These are phyloP conservation scores for Pyrenula massariospora DNA, from an alignment of 495 filamentous ascomycete species.

Conservation along the genomic window DNA sequence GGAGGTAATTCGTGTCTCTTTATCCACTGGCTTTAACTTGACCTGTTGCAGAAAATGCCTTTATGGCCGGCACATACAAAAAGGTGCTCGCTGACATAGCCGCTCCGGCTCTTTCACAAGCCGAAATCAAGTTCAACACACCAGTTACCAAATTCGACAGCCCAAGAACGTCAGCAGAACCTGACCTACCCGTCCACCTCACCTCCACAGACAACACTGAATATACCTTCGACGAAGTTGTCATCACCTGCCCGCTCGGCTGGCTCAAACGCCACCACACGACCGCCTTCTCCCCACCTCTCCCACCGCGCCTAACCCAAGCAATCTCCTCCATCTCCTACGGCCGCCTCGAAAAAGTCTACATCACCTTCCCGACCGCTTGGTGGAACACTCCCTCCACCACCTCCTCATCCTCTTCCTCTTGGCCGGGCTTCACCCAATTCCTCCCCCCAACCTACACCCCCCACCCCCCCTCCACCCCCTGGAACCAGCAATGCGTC, in stretches of 20 bases:
- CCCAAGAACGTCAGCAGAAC: slow-evolving; percentile 1
- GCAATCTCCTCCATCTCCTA: slow-evolving; percentile 76
- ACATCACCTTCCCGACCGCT: slow-evolving; percentile 70
- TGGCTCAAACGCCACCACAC: slow-evolving; percentile 69
- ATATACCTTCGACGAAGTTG: slow-evolving; percentile 67
- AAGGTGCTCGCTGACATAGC: slow-evolving; percentile 61
- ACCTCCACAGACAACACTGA: slow-evolving; percentile 38
- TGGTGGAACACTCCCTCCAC: slow-evolving; percentile 38
- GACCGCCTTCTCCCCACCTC: slow-evolving; percentile 53
- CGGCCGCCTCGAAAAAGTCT: slow-evolving; percentile 84
- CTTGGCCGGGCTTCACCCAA: slow-evolving; percentile 20
- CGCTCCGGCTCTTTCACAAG: slow-evolving; percentile 45
- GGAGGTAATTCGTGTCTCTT: slow-evolving; percentile 44
- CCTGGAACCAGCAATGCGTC: slow-evolving; percentile 71
- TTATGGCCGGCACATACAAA: slow-evolving; percentile 77
- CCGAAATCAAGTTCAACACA: slow-evolving; percentile 44
- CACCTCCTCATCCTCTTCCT: not conserved
- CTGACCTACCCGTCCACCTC: slow-evolving; percentile 32
- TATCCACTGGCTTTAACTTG: not conserved
- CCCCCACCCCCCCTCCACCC: slow-evolving; percentile 55
- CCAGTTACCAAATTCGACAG: slow-evolving; percentile 43
- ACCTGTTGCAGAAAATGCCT: slow-evolving; percentile 58
- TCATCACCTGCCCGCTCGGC: slow-evolving; percentile 76
- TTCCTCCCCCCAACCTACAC: slow-evolving; percentile 47
- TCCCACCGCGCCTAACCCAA: slow-evolving; percentile 52